Evolutionary conservation across 331 rosid species (phyloP), one percentile per base, ranked within the genome.

Genomic region (Malus hybrid): DNA sequence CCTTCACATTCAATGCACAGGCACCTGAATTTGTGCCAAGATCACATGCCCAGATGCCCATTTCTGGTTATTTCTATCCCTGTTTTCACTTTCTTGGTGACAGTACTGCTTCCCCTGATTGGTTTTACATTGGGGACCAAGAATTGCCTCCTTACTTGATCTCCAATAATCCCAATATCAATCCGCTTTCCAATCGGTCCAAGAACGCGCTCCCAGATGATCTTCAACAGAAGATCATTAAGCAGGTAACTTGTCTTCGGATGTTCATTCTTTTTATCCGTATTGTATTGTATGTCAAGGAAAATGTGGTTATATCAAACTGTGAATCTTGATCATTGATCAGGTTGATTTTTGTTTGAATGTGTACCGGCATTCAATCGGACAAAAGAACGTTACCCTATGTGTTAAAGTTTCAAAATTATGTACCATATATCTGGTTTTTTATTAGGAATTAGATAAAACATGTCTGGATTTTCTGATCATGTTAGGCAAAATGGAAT

Each of bases 11-110:
- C 81, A 94, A 94, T 82, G 96, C 90, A 2, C 95, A 91, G 79
- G 99, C 99, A 9, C 96, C 97, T 46, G 99, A 92, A 70, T 94
- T 94, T 19, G 93, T 94, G 8, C 99, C 99, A 11, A 85, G 93
- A 77, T 77, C 96, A 29, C 93, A 87, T 10, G 8, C 93, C 61
- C 96, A 93, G 77, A 28, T 88, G 77, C 95, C 96, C 0, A 52
- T 92, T 63, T 86, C 97, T 0, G 89, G 95, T 59, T 94, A 90
- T 84, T 85, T 79, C 80, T 88, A 91, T 34, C 97, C 99, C 1
- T 90, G 89, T 64, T 85, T 88, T 62, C 94, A 88, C 68, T 78
- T 92, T 81, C 87, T 90, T 57, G 96, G 94, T 64, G 94, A 42
- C 48, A 89, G 20, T 65, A 42, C 87, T 76, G 82, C 79, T 33